Percentiles rank a stretch among this genome's conserved stretches.
These are phyloP conservation scores for Clohesyomyces aquaticus DNA, from an alignment of 495 filamentous ascomycete species.

Conservation along the genomic window DNA sequence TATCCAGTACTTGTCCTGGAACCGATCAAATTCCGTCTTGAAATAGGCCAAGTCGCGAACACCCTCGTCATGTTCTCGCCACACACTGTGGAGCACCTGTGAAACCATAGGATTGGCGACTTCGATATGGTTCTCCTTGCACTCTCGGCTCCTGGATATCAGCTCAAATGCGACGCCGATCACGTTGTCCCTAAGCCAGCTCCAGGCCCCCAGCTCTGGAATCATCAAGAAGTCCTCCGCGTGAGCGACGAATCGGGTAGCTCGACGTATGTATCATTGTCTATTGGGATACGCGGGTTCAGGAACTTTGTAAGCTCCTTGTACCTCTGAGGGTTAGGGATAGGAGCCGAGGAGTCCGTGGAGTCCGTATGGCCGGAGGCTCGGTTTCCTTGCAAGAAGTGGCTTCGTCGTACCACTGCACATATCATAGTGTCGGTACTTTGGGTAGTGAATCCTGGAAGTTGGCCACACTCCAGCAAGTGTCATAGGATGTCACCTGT, in stretches of 20 bases:
- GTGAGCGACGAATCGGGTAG: neutral
- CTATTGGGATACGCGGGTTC: neutral
- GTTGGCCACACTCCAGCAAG: neutral
- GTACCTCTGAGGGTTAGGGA: neutral
- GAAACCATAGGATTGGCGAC: neutral
- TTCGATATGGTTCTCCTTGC: neutral
- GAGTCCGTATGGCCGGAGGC: neutral
- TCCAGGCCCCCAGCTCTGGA: neutral
- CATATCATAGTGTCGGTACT: neutral
- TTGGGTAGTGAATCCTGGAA: neutral
- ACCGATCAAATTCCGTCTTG: neutral
- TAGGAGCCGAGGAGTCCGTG: neutral
- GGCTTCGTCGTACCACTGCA: neutral
- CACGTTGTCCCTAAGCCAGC: neutral
- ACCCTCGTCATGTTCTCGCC: neutral
- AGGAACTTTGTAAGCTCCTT: neutral
- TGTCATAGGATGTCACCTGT: neutral
- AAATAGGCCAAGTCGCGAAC: neutral
- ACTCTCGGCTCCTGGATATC: neutral
- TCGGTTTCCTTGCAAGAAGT: neutral
- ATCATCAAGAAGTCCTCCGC: neutral
- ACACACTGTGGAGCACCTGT: neutral
- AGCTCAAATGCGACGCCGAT: neutral
- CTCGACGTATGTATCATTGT: neutral
- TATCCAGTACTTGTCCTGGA: slow-evolving; percentile 6